Base-by-base conservation (phyloP, 805 yeast genomes). In the Saccharomycopsis schoenii region DNA sequence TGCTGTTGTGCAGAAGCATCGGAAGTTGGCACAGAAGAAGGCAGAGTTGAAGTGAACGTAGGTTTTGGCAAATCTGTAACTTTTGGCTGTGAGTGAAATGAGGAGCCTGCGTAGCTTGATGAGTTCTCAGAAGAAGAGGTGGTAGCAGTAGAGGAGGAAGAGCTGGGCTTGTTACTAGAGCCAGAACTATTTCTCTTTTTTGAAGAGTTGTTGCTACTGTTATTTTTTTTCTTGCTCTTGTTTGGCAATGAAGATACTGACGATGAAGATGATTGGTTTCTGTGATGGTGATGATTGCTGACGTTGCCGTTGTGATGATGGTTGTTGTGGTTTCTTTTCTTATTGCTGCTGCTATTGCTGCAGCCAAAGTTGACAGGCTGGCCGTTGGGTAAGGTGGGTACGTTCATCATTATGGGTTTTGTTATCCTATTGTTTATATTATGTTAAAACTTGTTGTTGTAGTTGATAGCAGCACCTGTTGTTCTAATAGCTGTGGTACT, bases 321-420 rank as follows among this genome's bases (percentile, higher is more conserved):
- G 17, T 41, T 41, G 21, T 41, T 57, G 14, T 34, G 25, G 47
- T 15, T 36, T 29, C 41, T 54, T n/a, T 60, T 54, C 19, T 39
- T 29, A 12, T 59, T 58, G 41, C 52, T 51, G 37, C 42, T 25
- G 56, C 47, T 60, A 25, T 25, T 43, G 58, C 56, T 34, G 55
- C 10, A 52, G 25, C 65, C 65, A 59, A 63, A 63, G 41, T 58
- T 61, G 34, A 63, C 64, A 25, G 65, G 65, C 24, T 61, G 61
- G 50, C 65, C 65, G 52, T 61, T 63, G 6, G 65, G 65, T 17
- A 62, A 51, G 17, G 52, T 56, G 40, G 61, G 65, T 43, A 50
- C n/a, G 47, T 58, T 47, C 63, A 61, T 61, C 21, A 37, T 58
- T 29, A 24, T 42, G 3, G 34, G 34, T 29, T 29, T 29, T 9